Conservation (phyloP, 805 yeast genomes). For the Kluyveromyces lactis region DNA sequence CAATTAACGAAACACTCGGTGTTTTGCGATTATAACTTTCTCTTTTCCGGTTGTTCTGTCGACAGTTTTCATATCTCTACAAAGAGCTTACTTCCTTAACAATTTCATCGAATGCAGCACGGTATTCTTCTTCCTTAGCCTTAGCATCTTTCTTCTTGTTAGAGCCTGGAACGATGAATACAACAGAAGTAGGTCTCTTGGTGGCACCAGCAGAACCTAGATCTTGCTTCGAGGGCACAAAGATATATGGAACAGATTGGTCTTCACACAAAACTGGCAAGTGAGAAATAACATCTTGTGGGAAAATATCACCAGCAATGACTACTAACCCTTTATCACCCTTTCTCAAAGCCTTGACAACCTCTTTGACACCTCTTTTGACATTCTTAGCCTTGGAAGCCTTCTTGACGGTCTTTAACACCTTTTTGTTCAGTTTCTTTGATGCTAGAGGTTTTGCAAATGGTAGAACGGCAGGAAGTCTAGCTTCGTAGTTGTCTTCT, state of each 20-base stretch:
- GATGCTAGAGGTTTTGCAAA: slow-evolving; percentile 95
- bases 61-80: slow-evolving; percentile 8
- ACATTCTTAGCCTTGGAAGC: slow-evolving; percentile 98
- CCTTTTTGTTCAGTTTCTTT: slow-evolving; percentile 90
- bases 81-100: slow-evolving; percentile 69
- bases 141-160: slow-evolving; percentile 68
- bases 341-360: slow-evolving; percentile 93
- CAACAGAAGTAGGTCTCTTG: slow-evolving; percentile 97
- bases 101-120: slow-evolving; percentile 85
- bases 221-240: slow-evolving; percentile 96
- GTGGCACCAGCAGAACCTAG: slow-evolving; percentile 98
- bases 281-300: slow-evolving; percentile 94
- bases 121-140: slow-evolving; percentile 75
- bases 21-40: too few species aligned
- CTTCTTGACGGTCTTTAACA: slow-evolving; percentile 90
- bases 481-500: slow-evolving; percentile 83
- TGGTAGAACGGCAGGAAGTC: slow-evolving; percentile 83
- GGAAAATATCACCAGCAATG: slow-evolving; percentile 97
- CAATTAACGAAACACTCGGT: too few species aligned
- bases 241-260: slow-evolving; percentile 78
- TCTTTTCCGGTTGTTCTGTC: too few species aligned
- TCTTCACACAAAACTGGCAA: slow-evolving; percentile 97
- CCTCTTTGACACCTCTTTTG: slow-evolving; percentile 98
- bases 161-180: slow-evolving; percentile 95
- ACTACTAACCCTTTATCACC: slow-evolving; percentile 96